Conservation (phyloP, 805 yeast genomes). For the Metschnikowia hibisci region DNA sequence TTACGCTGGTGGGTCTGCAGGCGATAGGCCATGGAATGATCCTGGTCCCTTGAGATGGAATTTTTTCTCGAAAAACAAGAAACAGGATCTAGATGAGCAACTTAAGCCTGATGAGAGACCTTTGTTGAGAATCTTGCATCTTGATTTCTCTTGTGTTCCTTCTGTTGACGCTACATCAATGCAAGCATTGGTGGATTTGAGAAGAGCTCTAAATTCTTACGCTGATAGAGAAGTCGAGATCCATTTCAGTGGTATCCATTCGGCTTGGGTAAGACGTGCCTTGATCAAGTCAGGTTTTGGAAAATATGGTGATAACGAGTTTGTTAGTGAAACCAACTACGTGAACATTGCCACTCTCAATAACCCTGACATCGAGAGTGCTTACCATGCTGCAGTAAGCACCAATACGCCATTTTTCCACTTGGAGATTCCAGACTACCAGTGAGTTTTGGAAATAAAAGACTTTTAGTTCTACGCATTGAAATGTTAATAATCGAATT, state of each 20-base stretch:
- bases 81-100: slow-evolving; percentile 12
- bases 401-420: slow-evolving; percentile 77
- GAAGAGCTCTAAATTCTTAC: slow-evolving; percentile 65
- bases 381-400: slow-evolving; percentile 51
- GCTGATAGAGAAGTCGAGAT: slow-evolving; percentile 83
- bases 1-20: slow-evolving; percentile 30
- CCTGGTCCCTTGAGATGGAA: slow-evolving; percentile 58
- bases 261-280: slow-evolving; percentile 83
- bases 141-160: slow-evolving; percentile 77
- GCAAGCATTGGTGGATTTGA: slow-evolving; percentile 72
- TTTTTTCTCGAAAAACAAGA: slow-evolving; percentile 18
- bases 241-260: slow-evolving; percentile 81
- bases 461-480: slow-evolving; percentile 1
- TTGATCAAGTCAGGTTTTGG: slow-evolving; percentile 79
- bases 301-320: slow-evolving; percentile 39
- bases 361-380: slow-evolving; percentile 31
- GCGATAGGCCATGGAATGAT: slow-evolving; percentile 87
- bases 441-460: slow-evolving; percentile 1
- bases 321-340: slow-evolving; percentile 37
- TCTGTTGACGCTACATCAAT: slow-evolving; percentile 76
- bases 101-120: slow-evolving; percentile 53
- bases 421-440: slow-evolving; percentile 64
- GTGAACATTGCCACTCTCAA: slow-evolving; percentile 36
- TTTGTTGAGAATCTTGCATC: slow-evolving; percentile 60
- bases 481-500: not conserved